Conservation (phyloP, 78 protist genomes). For the Dictyostelium capitatum region DNA sequence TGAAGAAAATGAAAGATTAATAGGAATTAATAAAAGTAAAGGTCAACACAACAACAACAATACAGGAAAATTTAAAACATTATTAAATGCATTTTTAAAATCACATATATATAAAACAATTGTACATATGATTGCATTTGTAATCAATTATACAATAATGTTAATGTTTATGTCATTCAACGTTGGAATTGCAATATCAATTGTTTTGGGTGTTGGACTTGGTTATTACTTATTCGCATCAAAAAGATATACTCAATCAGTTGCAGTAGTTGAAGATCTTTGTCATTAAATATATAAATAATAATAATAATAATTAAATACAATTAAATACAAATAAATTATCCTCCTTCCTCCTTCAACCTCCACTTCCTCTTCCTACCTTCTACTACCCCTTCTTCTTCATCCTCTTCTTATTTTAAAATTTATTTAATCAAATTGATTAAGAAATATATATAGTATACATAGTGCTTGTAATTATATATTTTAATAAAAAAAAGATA, state of each 20-base stretch:
- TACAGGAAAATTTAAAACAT: background rate
- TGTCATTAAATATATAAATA: slow-evolving; percentile 8
- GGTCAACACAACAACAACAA: background rate
- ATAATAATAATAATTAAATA: background rate
- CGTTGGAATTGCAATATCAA: slow-evolving; percentile 48
- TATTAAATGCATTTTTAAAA: slow-evolving; percentile 11
- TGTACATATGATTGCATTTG: slow-evolving; percentile 30
- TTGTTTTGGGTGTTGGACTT: slow-evolving; percentile 34
- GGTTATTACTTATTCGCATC: slow-evolving; percentile 62
- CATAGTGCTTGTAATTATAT: no score
- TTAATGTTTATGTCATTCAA: slow-evolving; percentile 59
- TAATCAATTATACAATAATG: slow-evolving; percentile 37
- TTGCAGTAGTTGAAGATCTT: slow-evolving; percentile 1
- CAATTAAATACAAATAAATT: background rate
- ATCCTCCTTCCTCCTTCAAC: no score
- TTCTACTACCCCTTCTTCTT: no score
- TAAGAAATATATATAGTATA: no score
- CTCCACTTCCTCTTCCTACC: no score
- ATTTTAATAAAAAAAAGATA: no score
- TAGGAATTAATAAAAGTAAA: background rate
- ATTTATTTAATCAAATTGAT: no score
- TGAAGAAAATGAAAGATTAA: background rate
- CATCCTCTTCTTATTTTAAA: no score
- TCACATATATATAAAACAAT: slow-evolving; percentile 28
- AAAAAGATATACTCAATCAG: background rate